Conservation (phyloP, 352 stramenopile genomes). For the Thalassiosira livingstoniorum region DNA sequence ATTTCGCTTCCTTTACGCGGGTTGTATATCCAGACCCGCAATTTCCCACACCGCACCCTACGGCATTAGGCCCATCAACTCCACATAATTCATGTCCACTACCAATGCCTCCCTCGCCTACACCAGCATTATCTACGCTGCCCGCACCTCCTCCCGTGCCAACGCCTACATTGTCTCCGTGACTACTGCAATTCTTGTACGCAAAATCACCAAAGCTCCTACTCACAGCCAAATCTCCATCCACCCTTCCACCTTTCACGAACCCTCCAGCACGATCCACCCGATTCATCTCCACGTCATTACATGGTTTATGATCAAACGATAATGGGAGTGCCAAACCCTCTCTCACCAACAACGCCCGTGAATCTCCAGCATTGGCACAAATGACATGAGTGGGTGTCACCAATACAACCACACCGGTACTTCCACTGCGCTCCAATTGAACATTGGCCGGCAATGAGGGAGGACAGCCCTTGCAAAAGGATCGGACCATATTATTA, state of each 20-base stretch:
- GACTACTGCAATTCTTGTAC: conserved; percentile 80
- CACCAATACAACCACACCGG: conserved; percentile 84
- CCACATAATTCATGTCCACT: too few relatives aligned
- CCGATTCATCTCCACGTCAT: conserved; percentile 74
- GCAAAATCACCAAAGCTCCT: conserved; percentile 87
- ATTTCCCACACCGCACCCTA: too few relatives aligned
- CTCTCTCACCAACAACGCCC: conserved; percentile 73
- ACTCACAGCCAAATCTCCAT: conserved; percentile 87
- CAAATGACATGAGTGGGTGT: conserved; percentile 88
- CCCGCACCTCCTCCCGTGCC: too few relatives aligned
- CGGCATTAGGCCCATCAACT: too few relatives aligned
- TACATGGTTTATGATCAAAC: conserved; percentile 88
- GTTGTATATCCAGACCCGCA: too few relatives aligned
- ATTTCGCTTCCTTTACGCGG: conserved; percentile 14
- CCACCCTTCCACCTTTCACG: conserved; percentile 83
- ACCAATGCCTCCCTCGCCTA: too few relatives aligned
- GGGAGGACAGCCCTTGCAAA: conserved; percentile 29
- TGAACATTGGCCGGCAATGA: conserved; percentile 33
- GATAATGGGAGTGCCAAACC: conserved; percentile 67
- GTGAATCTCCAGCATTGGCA: conserved; percentile 89
- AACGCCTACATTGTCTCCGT: neutral
- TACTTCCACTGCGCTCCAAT: conserved; percentile 84
- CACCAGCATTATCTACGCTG: too few relatives aligned
- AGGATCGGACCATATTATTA: conserved; percentile 29
- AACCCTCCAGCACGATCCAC: conserved; percentile 83